These are phyloP conservation scores for Cercospora sp. DNA, from an alignment of 2,329 filamentous ascomycete species.

Conservation along the genomic window DNA sequence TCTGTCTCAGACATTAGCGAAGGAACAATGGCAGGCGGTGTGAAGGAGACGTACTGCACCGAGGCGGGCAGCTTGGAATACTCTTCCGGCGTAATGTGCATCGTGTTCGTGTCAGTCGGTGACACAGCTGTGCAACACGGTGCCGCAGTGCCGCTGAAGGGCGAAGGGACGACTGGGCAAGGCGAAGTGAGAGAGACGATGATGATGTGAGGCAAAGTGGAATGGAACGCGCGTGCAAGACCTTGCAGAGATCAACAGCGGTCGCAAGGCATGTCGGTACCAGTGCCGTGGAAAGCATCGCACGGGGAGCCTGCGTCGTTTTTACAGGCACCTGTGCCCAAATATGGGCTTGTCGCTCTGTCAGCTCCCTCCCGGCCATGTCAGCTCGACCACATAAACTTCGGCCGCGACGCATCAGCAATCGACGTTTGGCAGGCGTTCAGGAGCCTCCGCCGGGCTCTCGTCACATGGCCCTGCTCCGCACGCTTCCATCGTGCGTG, in stretches of 20 bases:
- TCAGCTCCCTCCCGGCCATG: background rate
- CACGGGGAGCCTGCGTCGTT: background rate
- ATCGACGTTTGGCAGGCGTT: background rate
- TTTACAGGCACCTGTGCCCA: background rate
- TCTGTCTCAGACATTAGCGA: slow-evolving; percentile 37
- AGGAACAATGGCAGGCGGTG: slow-evolving; percentile 16
- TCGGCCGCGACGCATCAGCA: background rate
- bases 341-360: background rate
- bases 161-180: background rate
- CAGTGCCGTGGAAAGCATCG: slow-evolving; percentile 5
- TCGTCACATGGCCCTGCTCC: background rate
- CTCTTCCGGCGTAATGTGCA: slow-evolving; percentile 40
- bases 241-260: slow-evolving; percentile 5
- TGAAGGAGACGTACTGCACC: slow-evolving; percentile 43
- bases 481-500: background rate
- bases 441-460: too few relatives aligned
- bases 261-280: background rate
- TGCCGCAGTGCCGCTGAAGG: background rate
- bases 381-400: background rate
- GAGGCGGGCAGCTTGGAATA: slow-evolving; percentile 46
- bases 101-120: slow-evolving; percentile 16
- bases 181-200: background rate
- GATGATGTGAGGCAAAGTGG: background rate
- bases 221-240: background rate
- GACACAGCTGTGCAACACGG: background rate